Conservation (phyloP, 345 rosid species). For the Syzygium oleosum region DNA sequence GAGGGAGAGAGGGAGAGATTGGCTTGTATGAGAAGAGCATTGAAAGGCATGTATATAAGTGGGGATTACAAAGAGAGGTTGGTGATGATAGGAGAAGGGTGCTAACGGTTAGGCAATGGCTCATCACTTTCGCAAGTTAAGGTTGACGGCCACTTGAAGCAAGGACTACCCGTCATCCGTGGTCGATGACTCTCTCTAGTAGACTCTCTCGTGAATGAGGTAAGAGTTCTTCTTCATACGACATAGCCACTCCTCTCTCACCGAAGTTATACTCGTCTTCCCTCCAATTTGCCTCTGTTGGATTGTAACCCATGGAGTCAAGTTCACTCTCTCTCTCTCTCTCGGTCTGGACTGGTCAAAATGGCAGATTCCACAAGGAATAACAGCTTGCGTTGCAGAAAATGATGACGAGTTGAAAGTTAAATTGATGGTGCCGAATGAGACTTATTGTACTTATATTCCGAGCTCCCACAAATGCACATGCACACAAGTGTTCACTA, state of each 20-base stretch:
- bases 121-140: not conserved
- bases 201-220: not conserved
- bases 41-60: not conserved
- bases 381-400: not conserved
- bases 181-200: not conserved
- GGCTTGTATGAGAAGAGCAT: not conserved
- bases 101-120: not conserved
- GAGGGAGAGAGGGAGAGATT: not conserved
- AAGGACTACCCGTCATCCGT: not conserved
- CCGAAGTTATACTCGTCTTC: not conserved
- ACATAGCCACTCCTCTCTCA: not conserved
- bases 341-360: not conserved
- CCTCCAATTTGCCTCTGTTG: not conserved
- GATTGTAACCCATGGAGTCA: not conserved
- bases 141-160: conserved; percentile 1
- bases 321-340: not conserved
- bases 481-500: not conserved
- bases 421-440: not conserved
- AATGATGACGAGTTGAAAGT: not conserved
- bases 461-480: not conserved
- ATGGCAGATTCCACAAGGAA: not conserved
- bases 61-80: not conserved
- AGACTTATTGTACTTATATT: not conserved
- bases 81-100: not conserved
- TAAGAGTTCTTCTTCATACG: not conserved